Evolutionary conservation across 768 basidiomycete species (phyloP).

Genomic region (Amanita fuliginea): DNA sequence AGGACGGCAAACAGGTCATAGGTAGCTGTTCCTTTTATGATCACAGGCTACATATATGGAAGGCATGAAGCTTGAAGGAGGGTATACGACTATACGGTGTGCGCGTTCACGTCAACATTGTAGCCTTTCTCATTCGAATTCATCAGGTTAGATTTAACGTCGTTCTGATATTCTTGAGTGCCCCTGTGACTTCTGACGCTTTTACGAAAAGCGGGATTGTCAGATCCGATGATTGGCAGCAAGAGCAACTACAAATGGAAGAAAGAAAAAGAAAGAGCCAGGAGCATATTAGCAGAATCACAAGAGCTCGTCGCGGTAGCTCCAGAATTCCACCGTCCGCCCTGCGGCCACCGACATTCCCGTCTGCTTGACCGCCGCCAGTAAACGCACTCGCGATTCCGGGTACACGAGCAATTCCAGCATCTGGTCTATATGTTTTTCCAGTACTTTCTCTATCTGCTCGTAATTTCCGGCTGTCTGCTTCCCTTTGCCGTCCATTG

Average conservation of each 20-base stretch:
- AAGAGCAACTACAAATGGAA: slow-evolving; percentile 37
- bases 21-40: slow-evolving; percentile 97
- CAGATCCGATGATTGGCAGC: slow-evolving; percentile 6
- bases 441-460: slow-evolving; percentile 26
- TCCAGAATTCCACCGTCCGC: slow-evolving; percentile 56
- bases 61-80: slow-evolving; percentile 45
- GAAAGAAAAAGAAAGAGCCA: slow-evolving; percentile 51
- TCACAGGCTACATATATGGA: slow-evolving; percentile 74
- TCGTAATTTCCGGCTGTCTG: slow-evolving; percentile 16
- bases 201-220: slow-evolving; percentile 21
- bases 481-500: slow-evolving; percentile 23
- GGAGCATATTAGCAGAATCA: slow-evolving; percentile 8
- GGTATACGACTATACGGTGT: slow-evolving; percentile 13
- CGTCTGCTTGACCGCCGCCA: slow-evolving; percentile 39
- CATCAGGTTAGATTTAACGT: no score
- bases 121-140: slow-evolving; percentile 32
- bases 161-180: no score
- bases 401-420: slow-evolving; percentile 59
- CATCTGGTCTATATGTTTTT: slow-evolving; percentile 39
- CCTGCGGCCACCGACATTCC: slow-evolving; percentile 29
- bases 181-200: no score
- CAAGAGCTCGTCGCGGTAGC: slow-evolving; percentile 28
- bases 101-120: slow-evolving; percentile 30
- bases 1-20: slow-evolving; percentile 36
- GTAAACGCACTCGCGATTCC: slow-evolving; percentile 59